Evolutionary conservation across 495 filamentous ascomycete genomes (phyloP), one percentile per base, ranked within the genome.

Genomic region (Collariella sp.): DNA sequence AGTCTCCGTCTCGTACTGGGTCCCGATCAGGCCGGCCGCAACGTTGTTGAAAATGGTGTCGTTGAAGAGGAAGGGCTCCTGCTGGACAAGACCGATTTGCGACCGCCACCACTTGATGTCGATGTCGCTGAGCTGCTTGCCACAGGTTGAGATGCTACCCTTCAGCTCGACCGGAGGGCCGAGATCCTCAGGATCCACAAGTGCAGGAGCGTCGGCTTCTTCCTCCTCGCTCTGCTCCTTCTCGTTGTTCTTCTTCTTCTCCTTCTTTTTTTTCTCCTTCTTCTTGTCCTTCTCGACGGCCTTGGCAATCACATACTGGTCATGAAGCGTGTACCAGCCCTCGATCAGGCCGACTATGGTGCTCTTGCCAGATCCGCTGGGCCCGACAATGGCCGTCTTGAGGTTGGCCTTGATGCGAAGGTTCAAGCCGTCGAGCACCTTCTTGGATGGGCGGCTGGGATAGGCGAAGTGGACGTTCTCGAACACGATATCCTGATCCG

Each of bases 271-370:
- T 38, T 70, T 60, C 40, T 70, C 57, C 58, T 74, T 75, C 31
- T 67, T 63, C 56, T 67, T 58, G 41, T 76, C 69, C 57, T 74
- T 70, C 36, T 70, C 71, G 33, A 75, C 67, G 6, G 73, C 65
- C 64, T 75, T 73, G 6, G 69, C 72, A n/a, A 77, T 75, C 29
- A 72, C 60, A 46, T 74, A 64, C 58, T 77, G 73, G 31, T 76
- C 69, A 18, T 69, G 62, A 34, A 94, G 84, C 29, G 88, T 81
- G 62, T 98, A 98, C 77, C 95, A 97, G 2, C 91, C 81, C 64
- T 96, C 89, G 36, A 97, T 80, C 7, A 98, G 72, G 0, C 89
- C 91, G 23, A 96, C 85, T 16, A 96, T 87, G 0, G 91, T 96
- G 58, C 85, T 89, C 71, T 98, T 98, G 34, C 91, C 85, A 39